Evolutionary conservation across 2,329 filamentous ascomycete genomes (phyloP).

Genomic region (Hypoxylon sp.): DNA sequence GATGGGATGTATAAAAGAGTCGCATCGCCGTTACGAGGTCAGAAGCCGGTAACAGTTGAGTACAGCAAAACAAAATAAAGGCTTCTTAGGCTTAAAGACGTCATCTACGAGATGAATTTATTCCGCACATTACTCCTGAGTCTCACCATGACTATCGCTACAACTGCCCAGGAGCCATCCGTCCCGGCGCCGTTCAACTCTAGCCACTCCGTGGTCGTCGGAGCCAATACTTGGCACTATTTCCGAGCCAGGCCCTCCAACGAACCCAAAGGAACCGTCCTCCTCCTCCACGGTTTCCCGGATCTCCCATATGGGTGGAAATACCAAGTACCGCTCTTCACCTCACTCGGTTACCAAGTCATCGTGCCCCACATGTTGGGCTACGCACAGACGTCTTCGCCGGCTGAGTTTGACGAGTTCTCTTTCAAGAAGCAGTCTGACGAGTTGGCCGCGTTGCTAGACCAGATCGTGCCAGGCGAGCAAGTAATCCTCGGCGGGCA

Average conservation of each 20-base stretch:
- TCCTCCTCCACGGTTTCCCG: conserved; percentile 56
- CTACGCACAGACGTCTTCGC: conserved; percentile 70
- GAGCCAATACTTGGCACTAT: conserved; percentile 26
- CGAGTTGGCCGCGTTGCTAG: conserved; percentile 72
- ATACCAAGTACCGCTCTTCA: conserved; percentile 76
- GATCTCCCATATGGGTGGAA: conserved; percentile 77
- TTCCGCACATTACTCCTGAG: conserved; percentile 3
- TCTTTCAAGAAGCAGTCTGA: conserved; percentile 70
- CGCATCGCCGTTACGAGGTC: neutral
- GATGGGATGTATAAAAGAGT: conserved; percentile 7
- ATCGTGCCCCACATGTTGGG: conserved; percentile 78
- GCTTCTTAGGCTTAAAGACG: neutral
- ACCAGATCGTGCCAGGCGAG: conserved; percentile 60
- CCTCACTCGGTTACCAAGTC: conserved; percentile 74
- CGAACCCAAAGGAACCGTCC: conserved; percentile 33
- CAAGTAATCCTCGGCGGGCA: conserved; percentile 77
- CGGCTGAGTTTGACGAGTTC: conserved; percentile 59
- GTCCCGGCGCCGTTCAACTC: conserved; percentile 30
- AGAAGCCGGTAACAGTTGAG: neutral
- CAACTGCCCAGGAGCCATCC: conserved; percentile 2
- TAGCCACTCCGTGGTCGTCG: conserved; percentile 26
- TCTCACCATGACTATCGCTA: neutral
- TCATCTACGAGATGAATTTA: conserved; percentile 1
- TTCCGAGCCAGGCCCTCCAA: conserved; percentile 23
- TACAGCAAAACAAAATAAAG: neutral